phyloP scores from a whole-genome alignment of 495 filamentous ascomycete genomes.

The Hyaloscypha bicolor region DNA sequence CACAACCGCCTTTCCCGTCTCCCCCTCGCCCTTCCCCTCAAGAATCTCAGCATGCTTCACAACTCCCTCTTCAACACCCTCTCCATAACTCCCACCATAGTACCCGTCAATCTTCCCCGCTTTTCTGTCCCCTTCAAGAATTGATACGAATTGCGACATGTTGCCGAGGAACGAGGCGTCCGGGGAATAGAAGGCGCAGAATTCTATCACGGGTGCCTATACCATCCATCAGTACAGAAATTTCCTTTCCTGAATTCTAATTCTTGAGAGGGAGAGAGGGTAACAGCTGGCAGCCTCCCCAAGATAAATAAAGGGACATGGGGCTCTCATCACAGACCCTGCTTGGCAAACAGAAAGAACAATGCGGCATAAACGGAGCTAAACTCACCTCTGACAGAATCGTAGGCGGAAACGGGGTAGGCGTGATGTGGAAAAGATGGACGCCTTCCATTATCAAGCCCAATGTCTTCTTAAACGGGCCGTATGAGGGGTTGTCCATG shows the following conservation, averaged over 20 bases:
- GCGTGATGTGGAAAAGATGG: conserved; percentile 17
- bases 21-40: background rate
- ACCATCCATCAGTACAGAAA: too few species aligned
- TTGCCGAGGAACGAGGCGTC: conserved; percentile 1
- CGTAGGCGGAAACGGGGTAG: conserved; percentile 1
- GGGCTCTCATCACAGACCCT: too few species aligned
- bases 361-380: too few species aligned
- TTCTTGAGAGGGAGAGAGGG: too few species aligned
- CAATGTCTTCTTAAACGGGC: conserved; percentile 6
- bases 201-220: conserved; percentile 12
- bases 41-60: conserved; percentile 16
- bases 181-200: conserved; percentile 13
- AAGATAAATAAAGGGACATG: too few species aligned
- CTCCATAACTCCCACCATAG: conserved; percentile 1
- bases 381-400: background rate
- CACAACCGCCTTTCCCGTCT: conserved; percentile 15
- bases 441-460: background rate
- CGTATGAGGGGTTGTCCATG: conserved; percentile 16
- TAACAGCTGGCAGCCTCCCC: too few species aligned
- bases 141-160: conserved; percentile 14
- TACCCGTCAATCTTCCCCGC: conserved; percentile 4
- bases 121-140: background rate
- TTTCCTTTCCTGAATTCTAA: too few species aligned
- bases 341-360: too few species aligned
- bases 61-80: conserved; percentile 20